Percentiles rank a stretch among this genome's conserved stretches.
Evolutionary conservation across 805 yeast genomes (phyloP).

Genomic region (Yarrowia osloensis): DNA sequence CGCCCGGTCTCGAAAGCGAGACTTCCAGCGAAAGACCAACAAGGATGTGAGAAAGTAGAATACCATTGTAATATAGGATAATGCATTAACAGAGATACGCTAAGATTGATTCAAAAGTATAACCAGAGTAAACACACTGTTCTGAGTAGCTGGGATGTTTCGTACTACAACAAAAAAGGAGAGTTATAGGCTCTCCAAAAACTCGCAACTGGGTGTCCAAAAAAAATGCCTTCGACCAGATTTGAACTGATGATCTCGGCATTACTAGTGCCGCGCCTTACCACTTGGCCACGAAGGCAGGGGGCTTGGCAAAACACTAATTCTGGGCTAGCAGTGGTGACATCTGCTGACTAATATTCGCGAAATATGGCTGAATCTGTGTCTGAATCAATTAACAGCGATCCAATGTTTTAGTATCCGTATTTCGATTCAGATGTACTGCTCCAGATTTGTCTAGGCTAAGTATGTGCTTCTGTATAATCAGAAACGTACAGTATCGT

Average conservation of each 20-base stretch:
- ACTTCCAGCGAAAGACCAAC: slow-evolving; percentile 60
- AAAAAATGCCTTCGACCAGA: slow-evolving; percentile 25
- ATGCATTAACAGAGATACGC: not conserved
- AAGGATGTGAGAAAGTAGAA: slow-evolving; percentile 42
- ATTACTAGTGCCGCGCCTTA: slow-evolving; percentile 30
- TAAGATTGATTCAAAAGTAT: too few species aligned
- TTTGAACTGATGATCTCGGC: slow-evolving; percentile 29
- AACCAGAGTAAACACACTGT: too few species aligned
- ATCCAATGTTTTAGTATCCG: too few species aligned
- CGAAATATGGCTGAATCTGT: too few species aligned
- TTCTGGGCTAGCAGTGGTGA: not conserved
- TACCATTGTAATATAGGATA: not conserved
- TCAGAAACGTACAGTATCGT: too few species aligned
- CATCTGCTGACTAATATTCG: not conserved
- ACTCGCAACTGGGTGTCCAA: not conserved
- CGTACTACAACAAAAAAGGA: too few species aligned
- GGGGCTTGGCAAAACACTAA: not conserved
- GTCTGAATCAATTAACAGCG: too few species aligned
- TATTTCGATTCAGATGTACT: too few species aligned
- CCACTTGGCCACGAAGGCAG: slow-evolving; percentile 30
- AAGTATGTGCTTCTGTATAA: too few species aligned
- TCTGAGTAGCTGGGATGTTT: too few species aligned
- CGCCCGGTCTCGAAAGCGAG: slow-evolving; percentile 73
- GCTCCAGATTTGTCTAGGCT: too few species aligned
- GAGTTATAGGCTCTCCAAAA: too few species aligned